Evolutionary conservation across 139 green algal species (phyloP), one percentile per base, ranked within the genome.

Genomic region (Coccomyxa sp.): DNA sequence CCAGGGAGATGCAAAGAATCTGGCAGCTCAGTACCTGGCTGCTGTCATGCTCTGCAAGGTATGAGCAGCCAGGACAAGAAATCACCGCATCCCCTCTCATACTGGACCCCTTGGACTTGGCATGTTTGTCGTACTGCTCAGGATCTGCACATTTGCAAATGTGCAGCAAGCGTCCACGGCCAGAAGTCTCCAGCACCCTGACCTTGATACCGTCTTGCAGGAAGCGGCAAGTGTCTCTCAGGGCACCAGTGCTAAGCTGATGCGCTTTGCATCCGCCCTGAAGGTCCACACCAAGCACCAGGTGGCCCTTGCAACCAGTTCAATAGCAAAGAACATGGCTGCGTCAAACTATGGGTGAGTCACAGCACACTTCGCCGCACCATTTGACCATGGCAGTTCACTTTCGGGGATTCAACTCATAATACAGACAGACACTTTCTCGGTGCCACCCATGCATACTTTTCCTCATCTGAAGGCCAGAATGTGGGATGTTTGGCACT

Each of bases 271-370:
- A n/a, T 68, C 75, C 29, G 75, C 75, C n/a, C 69, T 84, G 38
- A 44, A 68, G 0, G 54, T 84, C n/a, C 50, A 78, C 0, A 69
- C 73, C 29, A 73, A 77, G 75, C 80, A 84, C 54, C 75, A 71
- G 33, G 29, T 33, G 34, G 75, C 75, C 24, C 75, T 84, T 3
- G 75, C 74, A 18, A 75, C 81, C 37, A 78, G 37, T 38, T 69
- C 80, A 34, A 70, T 68, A 14, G 55, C 75, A 18, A 37, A 55
- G 55, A 84, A 84, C 69, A 84, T 84, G 80, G 75, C 76, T 38
- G 80, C 78, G 12, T 44, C 38, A 50, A 84, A 84, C 69, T 84
- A 75, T 55, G 80, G 80, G 80, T 84, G 38, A 31, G 74, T n/a
- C n/a, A n/a, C n/a, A n/a, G 22, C 8, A 35, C 10, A 31, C 5